Conservation (phyloP, 2,329 filamentous ascomycete species). For the Raffaelea albimanens region DNA sequence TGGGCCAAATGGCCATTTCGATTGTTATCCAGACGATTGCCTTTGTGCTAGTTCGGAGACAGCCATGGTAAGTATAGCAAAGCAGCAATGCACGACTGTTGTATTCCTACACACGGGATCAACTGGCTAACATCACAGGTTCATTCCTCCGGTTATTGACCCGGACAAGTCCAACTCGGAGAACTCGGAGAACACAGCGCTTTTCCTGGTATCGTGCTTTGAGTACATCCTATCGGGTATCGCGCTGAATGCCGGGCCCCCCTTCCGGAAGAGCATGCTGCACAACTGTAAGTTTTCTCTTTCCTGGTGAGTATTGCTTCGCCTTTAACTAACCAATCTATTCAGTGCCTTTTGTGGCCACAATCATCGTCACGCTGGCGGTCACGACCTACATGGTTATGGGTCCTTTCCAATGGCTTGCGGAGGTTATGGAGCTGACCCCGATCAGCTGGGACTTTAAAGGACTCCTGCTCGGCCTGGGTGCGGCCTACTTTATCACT, state of each 20-base stretch:
- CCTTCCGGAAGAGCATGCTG: constrained; percentile 72
- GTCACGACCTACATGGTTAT: constrained; percentile 75
- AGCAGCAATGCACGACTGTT: too few species aligned
- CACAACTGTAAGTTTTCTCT: constrained; percentile 58
- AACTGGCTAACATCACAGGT: too few species aligned
- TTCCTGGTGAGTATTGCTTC: constrained; percentile 1
- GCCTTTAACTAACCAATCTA: not conserved
- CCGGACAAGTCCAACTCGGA: constrained; percentile 73
- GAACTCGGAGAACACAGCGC: constrained; percentile 86
- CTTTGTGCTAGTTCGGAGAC: constrained; percentile 64
- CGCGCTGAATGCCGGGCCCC: constrained; percentile 81
- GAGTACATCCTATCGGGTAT: constrained; percentile 90
- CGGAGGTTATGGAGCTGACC: constrained; percentile 76
- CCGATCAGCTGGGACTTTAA: constrained; percentile 64
- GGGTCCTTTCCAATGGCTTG: constrained; percentile 59
- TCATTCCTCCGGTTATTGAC: constrained; percentile 68
- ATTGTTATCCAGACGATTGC: constrained; percentile 66
- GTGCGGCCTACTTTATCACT: constrained; percentile 55
- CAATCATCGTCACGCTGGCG: constrained; percentile 58
- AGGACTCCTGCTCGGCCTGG: constrained; percentile 61
- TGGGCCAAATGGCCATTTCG: constrained; percentile 80
- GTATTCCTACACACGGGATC: too few species aligned
- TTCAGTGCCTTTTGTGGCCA: constrained; percentile 72
- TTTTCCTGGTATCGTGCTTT: constrained; percentile 87
- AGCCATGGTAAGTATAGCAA: constrained; percentile 55